phyloP scores from a whole-genome alignment of 2,329 filamentous ascomycete species.

The Claviceps maximensis region DNA sequence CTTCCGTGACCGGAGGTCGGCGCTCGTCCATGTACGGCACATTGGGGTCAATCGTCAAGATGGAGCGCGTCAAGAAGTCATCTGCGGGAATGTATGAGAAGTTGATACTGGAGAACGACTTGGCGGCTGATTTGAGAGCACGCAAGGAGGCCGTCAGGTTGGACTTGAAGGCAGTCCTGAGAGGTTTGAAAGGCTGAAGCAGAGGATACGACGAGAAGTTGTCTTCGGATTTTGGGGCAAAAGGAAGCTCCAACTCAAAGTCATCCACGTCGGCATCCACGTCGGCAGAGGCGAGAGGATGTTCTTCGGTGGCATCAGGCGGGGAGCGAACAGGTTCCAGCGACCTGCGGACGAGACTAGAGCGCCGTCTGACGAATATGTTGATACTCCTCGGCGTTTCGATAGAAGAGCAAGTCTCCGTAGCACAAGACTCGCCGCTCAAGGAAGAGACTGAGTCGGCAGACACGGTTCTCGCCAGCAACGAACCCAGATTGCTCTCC shows the following conservation, averaged over 20 bases:
- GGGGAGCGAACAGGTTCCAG: conserved; percentile 44
- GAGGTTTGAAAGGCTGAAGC: conserved; percentile 30
- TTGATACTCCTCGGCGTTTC: conserved; percentile 33
- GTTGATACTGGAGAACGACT: conserved; percentile 49
- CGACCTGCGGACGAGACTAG: conserved; percentile 31
- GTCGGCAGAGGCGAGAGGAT: conserved; percentile 29
- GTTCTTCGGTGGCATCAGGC: conserved; percentile 35
- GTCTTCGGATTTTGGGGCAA: conserved; percentile 15
- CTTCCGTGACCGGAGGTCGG: conserved; percentile 46
- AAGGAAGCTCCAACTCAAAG: conserved; percentile 29
- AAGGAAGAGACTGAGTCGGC: conserved; percentile 50
- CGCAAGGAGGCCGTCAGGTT: conserved; percentile 55
- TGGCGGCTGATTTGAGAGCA: conserved; percentile 50
- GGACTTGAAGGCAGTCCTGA: conserved; percentile 51
- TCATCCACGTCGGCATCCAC: conserved; percentile 10
- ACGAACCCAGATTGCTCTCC: conserved; percentile 39
- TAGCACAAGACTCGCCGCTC: conserved; percentile 38
- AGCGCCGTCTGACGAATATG: conserved; percentile 17
- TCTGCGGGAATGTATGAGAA: conserved; percentile 51
- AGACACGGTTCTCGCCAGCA: conserved; percentile 40
- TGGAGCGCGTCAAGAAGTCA: conserved; percentile 53
- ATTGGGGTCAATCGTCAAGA: conserved; percentile 52
- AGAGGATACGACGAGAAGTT: conserved; percentile 11
- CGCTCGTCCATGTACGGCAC: conserved; percentile 57
- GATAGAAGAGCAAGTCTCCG: conserved; percentile 34